These are phyloP conservation scores for Colletotrichum sp. DNA, from an alignment of 2,329 filamentous ascomycete species.

Conservation along the genomic window DNA sequence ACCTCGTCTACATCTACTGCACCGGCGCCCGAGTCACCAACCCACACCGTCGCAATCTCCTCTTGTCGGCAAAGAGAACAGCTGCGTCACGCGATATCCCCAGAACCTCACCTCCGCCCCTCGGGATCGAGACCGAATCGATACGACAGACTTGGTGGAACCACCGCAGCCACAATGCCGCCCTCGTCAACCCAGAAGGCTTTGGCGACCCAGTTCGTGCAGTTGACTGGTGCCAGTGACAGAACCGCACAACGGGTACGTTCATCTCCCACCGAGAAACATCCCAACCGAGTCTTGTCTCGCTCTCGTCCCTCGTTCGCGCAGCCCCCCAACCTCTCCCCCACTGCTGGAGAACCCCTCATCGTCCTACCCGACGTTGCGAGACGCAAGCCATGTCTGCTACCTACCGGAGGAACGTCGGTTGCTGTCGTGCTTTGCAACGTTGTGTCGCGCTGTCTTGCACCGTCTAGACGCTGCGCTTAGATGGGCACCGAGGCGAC, in stretches of 20 bases:
- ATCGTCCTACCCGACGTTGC: not conserved
- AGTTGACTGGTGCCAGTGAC: conserved; percentile 47
- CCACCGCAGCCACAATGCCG: conserved; percentile 34
- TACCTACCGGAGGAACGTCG: conserved; percentile 6
- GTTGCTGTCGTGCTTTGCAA: not conserved
- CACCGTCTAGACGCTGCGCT: not conserved
- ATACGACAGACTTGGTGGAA: not conserved
- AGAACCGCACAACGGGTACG: conserved; percentile 50
- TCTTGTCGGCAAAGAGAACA: not conserved
- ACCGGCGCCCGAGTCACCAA: not conserved
- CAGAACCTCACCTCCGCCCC: not conserved
- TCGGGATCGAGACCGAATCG: not conserved
- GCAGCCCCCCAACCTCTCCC: not conserved
- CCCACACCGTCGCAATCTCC: not conserved
- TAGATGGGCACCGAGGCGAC: not conserved
- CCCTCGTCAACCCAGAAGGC: conserved; percentile 44
- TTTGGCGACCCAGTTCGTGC: conserved; percentile 45
- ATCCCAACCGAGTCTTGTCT: not conserved
- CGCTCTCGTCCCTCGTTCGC: not conserved
- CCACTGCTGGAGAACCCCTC: not conserved
- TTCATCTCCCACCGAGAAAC: conserved; percentile 17
- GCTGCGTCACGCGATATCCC: conserved; percentile 11
- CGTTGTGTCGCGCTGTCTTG: not conserved
- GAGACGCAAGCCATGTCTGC: not conserved
- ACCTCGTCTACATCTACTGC: not conserved